Base-by-base conservation (phyloP, 805 yeast species). In the Candida sithepensis region DNA sequence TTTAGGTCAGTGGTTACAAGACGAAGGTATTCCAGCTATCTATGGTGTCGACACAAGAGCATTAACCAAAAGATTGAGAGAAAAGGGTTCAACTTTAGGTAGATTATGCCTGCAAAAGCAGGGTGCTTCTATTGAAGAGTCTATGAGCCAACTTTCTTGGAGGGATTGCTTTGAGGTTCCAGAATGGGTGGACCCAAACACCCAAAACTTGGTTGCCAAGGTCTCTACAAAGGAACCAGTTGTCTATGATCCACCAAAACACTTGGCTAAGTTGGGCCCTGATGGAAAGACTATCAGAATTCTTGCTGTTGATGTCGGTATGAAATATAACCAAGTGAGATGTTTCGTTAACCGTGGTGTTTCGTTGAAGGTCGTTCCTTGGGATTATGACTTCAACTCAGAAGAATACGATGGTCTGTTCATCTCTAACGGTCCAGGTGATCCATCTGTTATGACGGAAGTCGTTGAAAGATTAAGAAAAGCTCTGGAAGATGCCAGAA, bases 381-480 rank as follows among this genome's bases (percentile, higher is more conserved):
- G 92, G 91, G 84, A 94, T 67, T 83, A 90, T 65, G 96, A 90
- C 69, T 84, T 86, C 67, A 73, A 86, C 52, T 61, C 70, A 43
- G 96, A 89, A 69, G 77, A 82, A 53, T 94, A 85, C 66, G 99
- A 94, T 68, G 99, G 99, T 75, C 77, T 94, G 60, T 94, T 94
- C 70, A 75, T 92, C 56, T 91, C 97, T 47, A 94, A 94, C 70
- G 99, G 99, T 74, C 99, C 99, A 24, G 99, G 99, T 80, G 98
- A 94, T 72, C 99, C 99, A 48, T 79, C 94, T 39, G 88, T 87
- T 48, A 77, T 94, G 81, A 68, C 81, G 40, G 78, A 75, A 19
- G 79, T 89, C 50, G 85, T 85, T 32, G 75, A 70, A 37, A 82
- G 78, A 57, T 72, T 94, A 61, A 57, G 75, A 36, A 68, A 66